phyloP scores from a whole-genome alignment of 805 yeast genomes.

The Candida montana region DNA sequence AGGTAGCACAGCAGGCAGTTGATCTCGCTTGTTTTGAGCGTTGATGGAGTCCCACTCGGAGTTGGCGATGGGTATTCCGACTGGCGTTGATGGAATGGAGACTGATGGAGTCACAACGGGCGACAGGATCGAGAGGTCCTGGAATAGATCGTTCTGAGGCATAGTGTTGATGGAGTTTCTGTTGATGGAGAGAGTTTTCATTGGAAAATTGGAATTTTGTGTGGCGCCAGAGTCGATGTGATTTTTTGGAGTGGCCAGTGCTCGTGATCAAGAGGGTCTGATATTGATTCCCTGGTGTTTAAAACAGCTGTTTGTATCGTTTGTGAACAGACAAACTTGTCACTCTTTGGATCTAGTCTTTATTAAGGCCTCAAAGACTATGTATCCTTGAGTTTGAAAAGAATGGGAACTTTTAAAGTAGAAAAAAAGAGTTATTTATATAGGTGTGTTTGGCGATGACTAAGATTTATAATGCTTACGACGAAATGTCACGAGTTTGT shows the following conservation, averaged over 20 bases:
- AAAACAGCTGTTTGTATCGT: too few relatives aligned
- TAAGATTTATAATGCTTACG: conserved; percentile 3
- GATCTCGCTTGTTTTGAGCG: conserved; percentile 27
- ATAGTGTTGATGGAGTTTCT: background rate
- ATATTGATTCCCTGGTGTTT: too few relatives aligned
- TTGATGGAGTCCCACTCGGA: conserved; percentile 7
- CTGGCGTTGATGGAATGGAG: conserved; percentile 24
- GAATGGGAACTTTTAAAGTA: too few relatives aligned
- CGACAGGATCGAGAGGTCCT: conserved; percentile 35
- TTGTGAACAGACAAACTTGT: too few relatives aligned
- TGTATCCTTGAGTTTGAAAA: too few relatives aligned
- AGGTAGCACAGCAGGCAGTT: conserved; percentile 58
- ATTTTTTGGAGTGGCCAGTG: background rate
- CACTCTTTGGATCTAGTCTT: too few relatives aligned
- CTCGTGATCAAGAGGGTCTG: background rate
- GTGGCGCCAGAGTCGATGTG: background rate
- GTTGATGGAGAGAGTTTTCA: background rate
- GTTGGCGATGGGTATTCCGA: conserved; percentile 20
- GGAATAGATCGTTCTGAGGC: conserved; percentile 6
- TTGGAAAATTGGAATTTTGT: background rate
- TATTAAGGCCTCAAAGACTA: too few relatives aligned
- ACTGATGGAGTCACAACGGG: conserved; percentile 32
- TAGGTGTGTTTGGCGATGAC: background rate
- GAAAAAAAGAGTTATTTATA: too few relatives aligned
- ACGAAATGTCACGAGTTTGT: background rate